Base-by-base conservation (phyloP, 176 grass and related monocot genomes). In the Tillandsia fasciculata region DNA sequence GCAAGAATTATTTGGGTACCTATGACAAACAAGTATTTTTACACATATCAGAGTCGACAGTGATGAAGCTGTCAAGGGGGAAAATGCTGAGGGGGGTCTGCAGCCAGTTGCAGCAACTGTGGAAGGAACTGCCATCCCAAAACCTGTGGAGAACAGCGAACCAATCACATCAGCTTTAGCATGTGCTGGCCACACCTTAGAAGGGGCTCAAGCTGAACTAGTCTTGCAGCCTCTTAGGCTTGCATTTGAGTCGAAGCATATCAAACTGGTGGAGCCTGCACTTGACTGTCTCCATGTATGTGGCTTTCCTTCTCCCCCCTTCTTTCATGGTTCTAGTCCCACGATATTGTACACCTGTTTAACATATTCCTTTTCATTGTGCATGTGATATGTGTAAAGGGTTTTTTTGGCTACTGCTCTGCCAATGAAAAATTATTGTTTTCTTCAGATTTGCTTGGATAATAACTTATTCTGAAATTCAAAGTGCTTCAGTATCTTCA, bases 231-330 rank as follows among this genome's bases (percentile, higher is more conserved):
- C 94, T 6, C 84, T 93, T 22, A 88, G 94, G 82, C 89, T 99
- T 71, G 89, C 89, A 75, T 90, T 93, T 77, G 89, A 99, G 73
- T 85, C 84, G 63, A 99, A 99, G 82, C 86, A 90, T 81, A 66
- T 93, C 76, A 99, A 99, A 81, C 89, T 99, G 70, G 84, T 90
- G 52, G 89, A 99, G 75, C 94, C 87, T 59, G 94, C 89, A 57
- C 94, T 99, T 65, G 94, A 99, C 69, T 99, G 87, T 78, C 87
- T 99, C 69, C 94, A 93, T 79, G 94, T 97, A 97, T 77, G 65
- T 3, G 11, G 42, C 23, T 72, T 72, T 76, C 33, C 75, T 53
- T 26, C 11, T 49, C 50, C 52, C 80, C 64, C 33, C n/a, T 78
- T 76, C 49, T 24, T 77, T 3, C 29, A 33, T 33, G 26, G 15